Evolutionary conservation across 495 filamentous ascomycete genomes (phyloP).

Genomic region (Neurospora cerealis): DNA sequence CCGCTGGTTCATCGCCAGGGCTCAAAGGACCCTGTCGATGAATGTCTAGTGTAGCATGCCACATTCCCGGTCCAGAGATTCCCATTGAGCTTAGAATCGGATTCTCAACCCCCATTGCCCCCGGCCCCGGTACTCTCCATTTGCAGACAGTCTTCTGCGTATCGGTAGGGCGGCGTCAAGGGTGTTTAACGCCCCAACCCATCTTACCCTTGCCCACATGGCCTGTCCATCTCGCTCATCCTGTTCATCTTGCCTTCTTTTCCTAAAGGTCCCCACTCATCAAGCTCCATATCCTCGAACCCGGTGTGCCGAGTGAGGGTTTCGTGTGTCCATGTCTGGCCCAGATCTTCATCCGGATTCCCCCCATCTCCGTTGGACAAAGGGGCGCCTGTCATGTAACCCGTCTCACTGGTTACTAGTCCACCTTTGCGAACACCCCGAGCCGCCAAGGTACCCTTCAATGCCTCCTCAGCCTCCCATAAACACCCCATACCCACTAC

Average conservation of each 20-base stretch:
- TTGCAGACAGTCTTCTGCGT: background rate
- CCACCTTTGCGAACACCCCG: background rate
- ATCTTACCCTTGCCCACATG: background rate
- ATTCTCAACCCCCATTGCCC: background rate
- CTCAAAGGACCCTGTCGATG: background rate
- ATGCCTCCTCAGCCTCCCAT: background rate
- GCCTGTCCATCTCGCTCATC: background rate
- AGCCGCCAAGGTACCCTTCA: background rate
- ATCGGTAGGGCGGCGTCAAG: background rate
- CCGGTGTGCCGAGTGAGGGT: background rate
- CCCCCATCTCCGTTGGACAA: background rate
- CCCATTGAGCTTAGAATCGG: background rate
- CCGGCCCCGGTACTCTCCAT: background rate
- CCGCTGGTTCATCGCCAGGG: background rate
- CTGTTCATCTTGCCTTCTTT: background rate
- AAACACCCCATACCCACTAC: background rate
- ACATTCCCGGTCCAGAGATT: background rate
- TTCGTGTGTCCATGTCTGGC: background rate
- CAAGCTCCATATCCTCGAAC: background rate
- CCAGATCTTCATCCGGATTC: background rate
- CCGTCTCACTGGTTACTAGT: background rate
- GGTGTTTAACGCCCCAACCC: background rate
- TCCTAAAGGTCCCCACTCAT: background rate
- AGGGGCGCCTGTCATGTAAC: background rate
- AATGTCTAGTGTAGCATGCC: background rate